phyloP scores from a whole-genome alignment of 139 green algal species.

The Picochlorum sp. region DNA sequence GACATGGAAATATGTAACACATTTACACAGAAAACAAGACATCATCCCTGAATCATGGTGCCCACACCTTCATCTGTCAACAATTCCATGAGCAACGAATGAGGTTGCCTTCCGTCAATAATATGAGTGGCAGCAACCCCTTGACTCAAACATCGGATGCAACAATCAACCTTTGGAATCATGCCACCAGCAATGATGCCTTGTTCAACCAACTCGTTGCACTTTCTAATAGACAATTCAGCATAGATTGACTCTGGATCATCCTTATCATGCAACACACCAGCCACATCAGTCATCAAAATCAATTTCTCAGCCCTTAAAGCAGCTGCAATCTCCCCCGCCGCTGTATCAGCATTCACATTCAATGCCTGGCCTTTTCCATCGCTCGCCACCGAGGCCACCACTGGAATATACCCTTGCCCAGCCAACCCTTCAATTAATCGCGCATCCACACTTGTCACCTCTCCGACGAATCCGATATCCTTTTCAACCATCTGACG shows the following conservation, averaged over 20 bases:
- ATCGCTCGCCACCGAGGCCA: constrained; percentile 89
- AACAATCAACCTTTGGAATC: constrained; percentile 83
- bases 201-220: constrained; percentile 69
- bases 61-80: constrained; percentile 92
- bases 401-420: constrained; percentile 84
- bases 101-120: constrained; percentile 88
- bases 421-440: constrained; percentile 47
- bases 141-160: constrained; percentile 85
- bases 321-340: constrained; percentile 88
- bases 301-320: constrained; percentile 97
- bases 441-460: constrained; percentile 67
- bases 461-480: constrained; percentile 92
- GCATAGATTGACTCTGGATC: constrained; percentile 69
- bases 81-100: constrained; percentile 96
- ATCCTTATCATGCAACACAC: constrained; percentile 84
- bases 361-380: constrained; percentile 85
- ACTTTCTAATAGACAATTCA: constrained; percentile 60
- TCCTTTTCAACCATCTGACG: constrained; percentile 83
- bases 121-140: constrained; percentile 93
- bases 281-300: constrained; percentile 96
- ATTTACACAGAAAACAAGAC: neutral
- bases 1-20: no score
- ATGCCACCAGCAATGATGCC: constrained; percentile 93
- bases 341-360: constrained; percentile 96
- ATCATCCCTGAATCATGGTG: constrained; percentile 93